Evolutionary conservation across 1,139 yeast species (phyloP).

Genomic region (Saccharomyces hybrid): DNA sequence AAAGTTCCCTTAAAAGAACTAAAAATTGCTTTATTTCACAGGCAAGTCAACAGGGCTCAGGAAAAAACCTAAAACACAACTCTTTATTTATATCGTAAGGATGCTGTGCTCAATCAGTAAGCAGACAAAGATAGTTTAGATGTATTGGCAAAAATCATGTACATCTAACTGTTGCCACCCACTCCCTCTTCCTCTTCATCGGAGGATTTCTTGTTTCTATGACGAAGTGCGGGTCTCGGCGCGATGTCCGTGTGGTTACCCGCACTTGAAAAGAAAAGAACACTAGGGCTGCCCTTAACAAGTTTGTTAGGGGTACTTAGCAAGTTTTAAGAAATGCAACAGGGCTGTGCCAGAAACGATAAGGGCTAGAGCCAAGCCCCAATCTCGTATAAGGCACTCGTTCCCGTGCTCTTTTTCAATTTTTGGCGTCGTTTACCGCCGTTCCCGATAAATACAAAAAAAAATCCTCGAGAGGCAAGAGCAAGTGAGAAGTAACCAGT

Average conservation of each 20-base stretch:
- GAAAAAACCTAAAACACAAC: background rate
- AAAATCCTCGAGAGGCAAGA: background rate
- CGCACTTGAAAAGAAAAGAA: background rate
- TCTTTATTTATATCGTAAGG: background rate
- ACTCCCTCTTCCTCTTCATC: background rate
- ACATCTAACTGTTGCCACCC: background rate
- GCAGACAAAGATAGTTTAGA: background rate
- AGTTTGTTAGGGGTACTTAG: background rate
- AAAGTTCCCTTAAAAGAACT: background rate
- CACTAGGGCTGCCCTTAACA: background rate
- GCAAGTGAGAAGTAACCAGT: background rate
- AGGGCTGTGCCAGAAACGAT: no score
- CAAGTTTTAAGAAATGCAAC: no score
- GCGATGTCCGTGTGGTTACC: background rate
- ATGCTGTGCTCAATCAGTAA: background rate
- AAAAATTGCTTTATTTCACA: background rate
- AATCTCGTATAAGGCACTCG: background rate
- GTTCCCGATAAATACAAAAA: background rate
- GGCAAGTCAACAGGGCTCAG: background rate
- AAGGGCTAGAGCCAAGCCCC: background rate
- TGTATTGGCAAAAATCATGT: background rate
- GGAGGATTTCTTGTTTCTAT: background rate
- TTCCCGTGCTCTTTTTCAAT: background rate
- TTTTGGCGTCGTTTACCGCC: background rate
- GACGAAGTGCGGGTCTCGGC: background rate